A percentile compares a stretch with the other conserved stretches of the same genome.
Evolutionary conservation across 805 yeast species (phyloP).

Genomic region (Metschnikowia lachancei): DNA sequence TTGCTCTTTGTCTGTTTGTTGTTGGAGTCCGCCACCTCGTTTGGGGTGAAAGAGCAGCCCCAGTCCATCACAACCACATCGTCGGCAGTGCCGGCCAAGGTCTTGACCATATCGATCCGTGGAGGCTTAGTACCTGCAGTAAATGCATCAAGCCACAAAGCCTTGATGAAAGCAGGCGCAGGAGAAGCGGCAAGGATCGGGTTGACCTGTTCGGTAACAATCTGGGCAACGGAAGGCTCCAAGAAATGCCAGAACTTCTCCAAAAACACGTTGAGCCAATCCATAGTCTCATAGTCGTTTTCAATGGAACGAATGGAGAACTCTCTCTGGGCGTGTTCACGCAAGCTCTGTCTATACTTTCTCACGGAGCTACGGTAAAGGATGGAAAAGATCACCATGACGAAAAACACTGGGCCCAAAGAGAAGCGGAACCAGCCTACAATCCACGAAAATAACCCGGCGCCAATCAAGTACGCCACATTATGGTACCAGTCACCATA

Average conservation of each 20-base stretch:
- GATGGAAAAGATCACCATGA: conserved; percentile 59
- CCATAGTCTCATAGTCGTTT: conserved; percentile 88
- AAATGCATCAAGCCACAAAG: conserved; percentile 81
- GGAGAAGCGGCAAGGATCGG: conserved; percentile 76
- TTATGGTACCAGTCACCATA: conserved; percentile 98
- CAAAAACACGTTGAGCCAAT: conserved; percentile 88
- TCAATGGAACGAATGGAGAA: conserved; percentile 78
- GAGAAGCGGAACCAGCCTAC: conserved; percentile 76
- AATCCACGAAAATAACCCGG: conserved; percentile 71
- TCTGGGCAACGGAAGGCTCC: conserved; percentile 86
- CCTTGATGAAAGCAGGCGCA: conserved; percentile 77
- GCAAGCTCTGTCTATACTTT: conserved; percentile 67
- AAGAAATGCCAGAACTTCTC: conserved; percentile 89
- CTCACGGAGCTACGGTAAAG: conserved; percentile 82
- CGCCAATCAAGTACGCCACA: conserved; percentile 65
- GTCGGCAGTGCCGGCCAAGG: conserved; percentile 83
- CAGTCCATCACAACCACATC: conserved; percentile 98
- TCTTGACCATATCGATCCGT: conserved; percentile 83
- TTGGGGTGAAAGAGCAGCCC: conserved; percentile 92
- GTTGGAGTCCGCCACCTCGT: conserved; percentile 77
- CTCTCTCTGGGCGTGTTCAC: conserved; percentile 85
- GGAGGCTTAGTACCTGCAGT: conserved; percentile 97
- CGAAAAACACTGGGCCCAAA: conserved; percentile 75
- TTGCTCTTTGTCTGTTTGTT: conserved; percentile 79
- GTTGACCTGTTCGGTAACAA: conserved; percentile 82